Base-by-base conservation (phyloP, 495 filamentous ascomycete species). In the Lichenothelia convexa region DNA sequence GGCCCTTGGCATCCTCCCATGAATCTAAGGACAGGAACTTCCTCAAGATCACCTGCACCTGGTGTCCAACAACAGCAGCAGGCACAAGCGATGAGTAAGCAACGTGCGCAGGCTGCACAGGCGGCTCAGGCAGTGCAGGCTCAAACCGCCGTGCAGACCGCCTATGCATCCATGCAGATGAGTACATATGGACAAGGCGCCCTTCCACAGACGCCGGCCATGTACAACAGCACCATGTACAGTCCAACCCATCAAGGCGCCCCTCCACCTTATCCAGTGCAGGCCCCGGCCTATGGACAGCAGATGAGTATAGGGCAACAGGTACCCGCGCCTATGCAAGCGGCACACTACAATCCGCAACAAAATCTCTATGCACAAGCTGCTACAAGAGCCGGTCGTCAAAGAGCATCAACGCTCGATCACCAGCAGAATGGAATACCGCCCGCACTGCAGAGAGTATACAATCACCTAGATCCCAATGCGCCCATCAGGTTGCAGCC, bases 1-100 rank as follows among this genome's bases (percentile, higher is more conserved):
- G 85, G 83, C 11, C 82, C 81, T 5, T 99, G 95, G 49, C 75
- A 94, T 21, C 91, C 91, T n/a, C 91, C 87, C 6, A 91, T 93
- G 83, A 93, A 92, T 45, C 59, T 93, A 30, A 93, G 92, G 55
- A 72, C 82, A 24, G 80, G 77, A 29, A 75, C 81, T 8, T 59
- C 78, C 19, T 80, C 76, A 45, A 74, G 84, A 47, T 91, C 89
- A 6, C 81, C 87, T 5, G 85, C 91, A 31, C 87, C 91, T 3
- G 86, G 89, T n/a, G 85, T 92, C 27, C 86, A 94, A 48, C 86
- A 94, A 48, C 91, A 99, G 49, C 83, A 93, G 56, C 80, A 87
- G 55, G 84, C 82, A 35, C 87, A 94, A 53, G 81, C 82, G 23
- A 54, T 84, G 11, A 89, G 81, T 63, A 92, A 91, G 54, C 84